Base-by-base conservation (phyloP, 495 filamentous ascomycete species). In the Podospora comata region DNA sequence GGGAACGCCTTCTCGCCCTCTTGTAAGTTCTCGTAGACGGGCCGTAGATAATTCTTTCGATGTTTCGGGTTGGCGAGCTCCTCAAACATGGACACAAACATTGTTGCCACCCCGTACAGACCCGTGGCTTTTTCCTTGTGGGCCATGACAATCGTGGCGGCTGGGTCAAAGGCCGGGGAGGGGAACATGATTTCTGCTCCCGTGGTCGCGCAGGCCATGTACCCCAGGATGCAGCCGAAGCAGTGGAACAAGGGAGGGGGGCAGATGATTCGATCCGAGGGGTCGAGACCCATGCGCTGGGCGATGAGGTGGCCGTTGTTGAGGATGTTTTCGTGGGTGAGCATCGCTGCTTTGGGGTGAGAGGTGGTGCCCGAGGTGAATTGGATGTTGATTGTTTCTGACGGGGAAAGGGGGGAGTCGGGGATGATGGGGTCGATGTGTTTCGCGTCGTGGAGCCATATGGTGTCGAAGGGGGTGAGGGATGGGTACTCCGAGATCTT, bases 321-420 rank as follows among this genome's bases (percentile, higher is more conserved):
- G 55, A 99, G 82, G 68, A 99, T 97, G 13, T 85, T 88, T 7
- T 82, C 85, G 78, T 99, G 95, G 5, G 85, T 89, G 4, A 99
- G 85, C 79, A 92, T 96, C 1, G 94, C 93, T 0, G 95, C 95
- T 81, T 99, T 99, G 2, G 95, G 95, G 74, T 85, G 81, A 0
- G 89, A 89, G 0, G 94, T 99, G 6, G 94, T 99, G 30, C 94
- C 95, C 6, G 91, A 94, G 7, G 95, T 99, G 79, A 97, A 99
- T 75, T 99, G 95, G 70, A 99, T 97, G 75, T 97, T 97, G 58
- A 96, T 88, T 3, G 91, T 87, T 18, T 99, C 95, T 67, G 87
- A 73, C 0, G 86, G 81, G 15, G 82, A 79, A 19, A 97, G 83
- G 1, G 80, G 76, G 56, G 76, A 18, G 73, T 84, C 82, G 0